Conservation (phyloP, 768 basidiomycete genomes). For the Boletus edulis region DNA sequence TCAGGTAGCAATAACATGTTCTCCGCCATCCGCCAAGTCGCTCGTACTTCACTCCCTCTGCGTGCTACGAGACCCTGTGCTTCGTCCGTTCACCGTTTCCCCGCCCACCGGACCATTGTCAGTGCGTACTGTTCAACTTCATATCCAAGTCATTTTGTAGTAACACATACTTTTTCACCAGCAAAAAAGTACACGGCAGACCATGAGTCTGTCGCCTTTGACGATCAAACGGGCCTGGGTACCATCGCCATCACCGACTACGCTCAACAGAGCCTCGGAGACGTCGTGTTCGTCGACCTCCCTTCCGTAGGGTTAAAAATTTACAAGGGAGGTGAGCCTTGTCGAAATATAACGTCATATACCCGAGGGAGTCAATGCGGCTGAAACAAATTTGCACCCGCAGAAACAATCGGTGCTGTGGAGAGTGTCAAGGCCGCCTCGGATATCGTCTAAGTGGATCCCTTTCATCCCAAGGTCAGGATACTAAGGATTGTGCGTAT, state of each 20-base stretch:
- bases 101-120: slow-evolving; percentile 22
- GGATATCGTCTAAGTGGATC: slow-evolving; percentile 66
- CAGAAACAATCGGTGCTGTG: slow-evolving; percentile 89
- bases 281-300: slow-evolving; percentile 97
- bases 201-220: slow-evolving; percentile 84
- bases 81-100: slow-evolving; percentile 1
- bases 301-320: slow-evolving; percentile 63
- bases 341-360: neutral
- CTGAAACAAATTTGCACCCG: slow-evolving; percentile 2
- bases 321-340: slow-evolving; percentile 66
- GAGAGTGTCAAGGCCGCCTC: slow-evolving; percentile 97
- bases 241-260: slow-evolving; percentile 87
- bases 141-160: neutral
- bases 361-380: neutral
- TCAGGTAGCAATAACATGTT: slow-evolving; percentile 15
- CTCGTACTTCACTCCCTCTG: slow-evolving; percentile 11
- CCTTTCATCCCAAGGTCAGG: neutral
- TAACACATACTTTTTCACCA: neutral
- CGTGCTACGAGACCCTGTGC: neutral
- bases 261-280: slow-evolving; percentile 88
- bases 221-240: slow-evolving; percentile 74
- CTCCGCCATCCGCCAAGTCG: slow-evolving; percentile 6
- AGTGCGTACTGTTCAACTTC: slow-evolving; percentile 15
- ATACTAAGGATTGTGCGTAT: slow-evolving; percentile 7
- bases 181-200: slow-evolving; percentile 68